Evolutionary conservation across 768 basidiomycete species (phyloP).

Genomic region (Strobilomyces confusus): DNA sequence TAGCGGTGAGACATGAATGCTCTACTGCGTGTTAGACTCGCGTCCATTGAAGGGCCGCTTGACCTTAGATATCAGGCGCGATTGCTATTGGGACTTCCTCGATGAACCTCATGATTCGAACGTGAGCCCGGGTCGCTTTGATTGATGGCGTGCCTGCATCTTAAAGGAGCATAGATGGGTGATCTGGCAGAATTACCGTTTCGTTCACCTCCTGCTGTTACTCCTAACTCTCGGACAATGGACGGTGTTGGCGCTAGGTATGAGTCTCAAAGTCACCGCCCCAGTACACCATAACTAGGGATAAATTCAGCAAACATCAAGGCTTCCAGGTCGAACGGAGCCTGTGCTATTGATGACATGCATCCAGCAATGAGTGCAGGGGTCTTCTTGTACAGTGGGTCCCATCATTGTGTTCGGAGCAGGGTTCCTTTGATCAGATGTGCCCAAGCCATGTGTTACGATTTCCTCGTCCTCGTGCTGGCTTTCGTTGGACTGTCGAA

Average conservation of each 20-base stretch:
- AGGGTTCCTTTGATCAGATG: not conserved
- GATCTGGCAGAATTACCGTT: conserved; percentile 19
- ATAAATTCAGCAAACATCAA: not conserved
- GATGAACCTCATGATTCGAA: conserved; percentile 24
- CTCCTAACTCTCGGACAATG: conserved; percentile 20
- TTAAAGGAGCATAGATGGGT: conserved; percentile 18
- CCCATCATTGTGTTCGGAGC: not conserved
- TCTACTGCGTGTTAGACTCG: too few relatives aligned
- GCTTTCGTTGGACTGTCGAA: not conserved
- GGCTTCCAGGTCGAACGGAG: not conserved
- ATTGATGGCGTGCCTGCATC: not conserved
- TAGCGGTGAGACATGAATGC: conserved; percentile 5
- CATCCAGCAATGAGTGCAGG: not conserved
- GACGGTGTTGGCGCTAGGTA: conserved; percentile 10
- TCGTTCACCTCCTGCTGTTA: conserved; percentile 11
- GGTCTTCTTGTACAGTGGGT: conserved; percentile 16
- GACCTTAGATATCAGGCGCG: conserved; percentile 2
- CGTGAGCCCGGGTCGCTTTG: conserved; percentile 10
- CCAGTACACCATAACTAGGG: not conserved
- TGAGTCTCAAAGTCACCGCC: not conserved
- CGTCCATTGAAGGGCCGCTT: not conserved
- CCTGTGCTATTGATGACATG: not conserved
- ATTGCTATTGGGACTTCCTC: conserved; percentile 17
- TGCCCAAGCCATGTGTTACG: not conserved
- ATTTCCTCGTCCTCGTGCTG: not conserved